Base-by-base conservation (phyloP, 2,329 filamentous ascomycete species). In the Tolypocladium tropicale region DNA sequence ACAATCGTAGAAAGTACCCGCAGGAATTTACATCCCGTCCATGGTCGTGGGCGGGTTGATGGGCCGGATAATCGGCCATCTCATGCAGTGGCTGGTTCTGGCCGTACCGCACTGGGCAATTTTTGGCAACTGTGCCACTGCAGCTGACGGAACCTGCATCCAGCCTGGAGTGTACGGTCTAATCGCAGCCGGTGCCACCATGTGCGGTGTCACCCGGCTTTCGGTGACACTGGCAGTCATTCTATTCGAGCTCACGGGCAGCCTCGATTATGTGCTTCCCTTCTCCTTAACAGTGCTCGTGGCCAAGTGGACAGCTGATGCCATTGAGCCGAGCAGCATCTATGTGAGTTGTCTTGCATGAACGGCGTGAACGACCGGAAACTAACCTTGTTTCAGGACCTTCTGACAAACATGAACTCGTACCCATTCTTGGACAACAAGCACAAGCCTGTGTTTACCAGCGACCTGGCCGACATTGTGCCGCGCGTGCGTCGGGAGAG, bases 351-450 rank as follows among this genome's bases (percentile, higher is more conserved):
- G 30, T 21, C 16, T 18, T 14, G 6, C 0, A 21, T 43, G 9
- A n/a, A 9, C 23, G 16, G 14, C 5, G 25, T 11, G n/a, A 46
- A 39, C 7, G 49, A 11, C 28, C 12, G 12, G 2, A 52, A 18
- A 53, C 66, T 66, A 30, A 65, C 58, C 3, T 6, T 10, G 28
- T 4, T 34, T 7, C 63, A 89, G 83, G 94, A 97, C 67, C 81
- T 97, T 12, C 78, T 97, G 21, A 97, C 92, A 0, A 91, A 94
- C 68, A 93, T 99, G 88, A 97, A 99, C 71, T 88, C 90, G 3
- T 99, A 97, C 62, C 94, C 94, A 0, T 96, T 95, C 74, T 81
- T 99, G n/a, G 91, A 96, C 72, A 95, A 95, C 73, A 97, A 96
- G 70, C 83, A 92, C 59, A 91, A 95, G 62, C 92, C 93, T 1